Evolutionary conservation across 169 alveolate genomes (phyloP), one percentile per base, ranked within the genome.

Genomic region (Plasmodium chabaudi): DNA sequence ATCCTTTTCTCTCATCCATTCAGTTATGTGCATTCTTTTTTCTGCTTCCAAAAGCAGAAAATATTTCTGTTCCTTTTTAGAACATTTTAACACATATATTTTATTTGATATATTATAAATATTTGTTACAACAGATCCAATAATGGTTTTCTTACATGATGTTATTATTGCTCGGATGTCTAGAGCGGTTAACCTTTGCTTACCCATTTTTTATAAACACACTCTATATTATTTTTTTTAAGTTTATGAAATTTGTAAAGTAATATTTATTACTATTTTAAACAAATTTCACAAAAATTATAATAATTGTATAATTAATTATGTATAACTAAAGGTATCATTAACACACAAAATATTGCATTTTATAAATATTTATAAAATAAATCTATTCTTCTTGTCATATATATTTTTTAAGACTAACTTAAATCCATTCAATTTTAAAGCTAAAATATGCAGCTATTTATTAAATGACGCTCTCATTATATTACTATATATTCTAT

Each of bases 181-280:
- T 17, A 94, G 65, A 73, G 96, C 94, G n/a, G 92, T 94, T 64
- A 94, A 69, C 42, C 96, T 55, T 72, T 93, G 95, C n/a, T 89
- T 91, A 21, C 87, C 94, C 96, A 93, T 93, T 19, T 59, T 47
- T 19, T 17, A 6, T 47, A 21, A 21, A 21, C 9, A 72, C 21
- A 23, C 17, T 56, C 19, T 70, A 2, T 19, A 13, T 59, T 39
- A 44, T 39, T 39, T 63, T 63, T 21, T 9, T 63, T 9, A 34
- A 63, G 1, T 10, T 34, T 34, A n/a, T 25, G n/a, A 13, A 34
- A 63, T 25, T 63, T 63, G n/a, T 25, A 9, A 34, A 17, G 25
- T n/a, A 57, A 57, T 57, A 57, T 9, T 59, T 25, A 63, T 5
- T 27, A 25, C 25, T 12, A n/a, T 63, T 63, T 63, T 34, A 63